phyloP scores from a whole-genome alignment of 106 monocot species.

The Acorus gramineus region DNA sequence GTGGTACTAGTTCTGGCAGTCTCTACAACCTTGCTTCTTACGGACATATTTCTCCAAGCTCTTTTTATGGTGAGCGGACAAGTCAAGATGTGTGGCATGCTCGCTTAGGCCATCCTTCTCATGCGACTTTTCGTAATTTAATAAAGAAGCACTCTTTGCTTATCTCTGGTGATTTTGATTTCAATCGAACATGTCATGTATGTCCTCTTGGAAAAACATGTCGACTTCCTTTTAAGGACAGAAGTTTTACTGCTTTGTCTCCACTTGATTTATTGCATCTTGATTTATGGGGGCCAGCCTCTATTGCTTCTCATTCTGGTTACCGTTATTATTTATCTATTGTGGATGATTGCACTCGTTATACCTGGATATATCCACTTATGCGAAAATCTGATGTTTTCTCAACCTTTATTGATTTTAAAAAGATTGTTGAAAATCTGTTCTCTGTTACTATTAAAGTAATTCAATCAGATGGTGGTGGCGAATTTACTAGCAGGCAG shows the following conservation, averaged over 20 bases:
- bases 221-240: not conserved
- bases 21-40: too few relatives aligned
- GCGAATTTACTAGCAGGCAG: not conserved
- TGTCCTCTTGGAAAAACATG: not conserved
- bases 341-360: constrained; percentile 2
- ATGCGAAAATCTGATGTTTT: not conserved
- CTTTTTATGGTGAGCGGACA: too few relatives aligned
- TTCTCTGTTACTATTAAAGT: not conserved
- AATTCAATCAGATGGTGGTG: constrained; percentile 2
- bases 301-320: not conserved
- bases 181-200: not conserved
- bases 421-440: not conserved
- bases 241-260: not conserved
- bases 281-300: not conserved
- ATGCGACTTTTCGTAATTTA: too few relatives aligned
- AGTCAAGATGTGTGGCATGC: too few relatives aligned
- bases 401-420: not conserved
- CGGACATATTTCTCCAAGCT: too few relatives aligned
- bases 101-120: too few relatives aligned
- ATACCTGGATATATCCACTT: constrained; percentile 2
- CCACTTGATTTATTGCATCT: not conserved
- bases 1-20: too few relatives aligned
- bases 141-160: too few relatives aligned
- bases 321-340: not conserved
- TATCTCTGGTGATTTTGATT: too few relatives aligned